Conservation (phyloP, 1,284 basidiomycete genomes). For the Ustilago crameri region DNA sequence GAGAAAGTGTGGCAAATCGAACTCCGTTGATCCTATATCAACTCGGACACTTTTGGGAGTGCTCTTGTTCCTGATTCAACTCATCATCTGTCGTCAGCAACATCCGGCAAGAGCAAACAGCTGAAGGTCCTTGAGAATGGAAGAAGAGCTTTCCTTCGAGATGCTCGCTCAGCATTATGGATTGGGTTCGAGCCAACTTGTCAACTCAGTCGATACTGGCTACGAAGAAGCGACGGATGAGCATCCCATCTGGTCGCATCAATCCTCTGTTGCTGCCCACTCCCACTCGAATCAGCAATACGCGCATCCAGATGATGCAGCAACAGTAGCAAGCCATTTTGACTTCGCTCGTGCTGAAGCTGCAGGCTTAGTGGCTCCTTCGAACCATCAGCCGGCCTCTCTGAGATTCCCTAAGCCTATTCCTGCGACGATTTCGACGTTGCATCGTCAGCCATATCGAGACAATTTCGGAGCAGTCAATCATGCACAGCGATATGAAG, state of each 20-base stretch:
- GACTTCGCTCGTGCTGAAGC: slow-evolving; percentile 30
- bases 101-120: too few relatives aligned
- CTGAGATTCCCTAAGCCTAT: not conserved
- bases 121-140: not conserved
- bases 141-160: slow-evolving; percentile 16
- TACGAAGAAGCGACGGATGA: not conserved
- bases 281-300: not conserved
- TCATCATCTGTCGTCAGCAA: too few relatives aligned
- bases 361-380: slow-evolving; percentile 14
- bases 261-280: not conserved
- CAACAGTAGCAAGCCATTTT: slow-evolving; percentile 11
- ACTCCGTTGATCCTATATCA: too few relatives aligned
- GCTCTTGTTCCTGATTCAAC: too few relatives aligned
- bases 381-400: not conserved
- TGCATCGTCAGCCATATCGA: too few relatives aligned
- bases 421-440: not conserved
- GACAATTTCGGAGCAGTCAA: not conserved
- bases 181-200: not conserved
- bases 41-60: too few relatives aligned
- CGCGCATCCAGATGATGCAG: slow-evolving; percentile 2
- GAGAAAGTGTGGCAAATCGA: too few relatives aligned
- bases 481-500: too few relatives aligned
- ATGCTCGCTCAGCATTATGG: slow-evolving; percentile 10
- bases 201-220: not conserved
- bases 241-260: not conserved